These are phyloP conservation scores for Pseudogymnoascus sp. DNA, from an alignment of 2,329 filamentous ascomycete species.

Conservation along the genomic window DNA sequence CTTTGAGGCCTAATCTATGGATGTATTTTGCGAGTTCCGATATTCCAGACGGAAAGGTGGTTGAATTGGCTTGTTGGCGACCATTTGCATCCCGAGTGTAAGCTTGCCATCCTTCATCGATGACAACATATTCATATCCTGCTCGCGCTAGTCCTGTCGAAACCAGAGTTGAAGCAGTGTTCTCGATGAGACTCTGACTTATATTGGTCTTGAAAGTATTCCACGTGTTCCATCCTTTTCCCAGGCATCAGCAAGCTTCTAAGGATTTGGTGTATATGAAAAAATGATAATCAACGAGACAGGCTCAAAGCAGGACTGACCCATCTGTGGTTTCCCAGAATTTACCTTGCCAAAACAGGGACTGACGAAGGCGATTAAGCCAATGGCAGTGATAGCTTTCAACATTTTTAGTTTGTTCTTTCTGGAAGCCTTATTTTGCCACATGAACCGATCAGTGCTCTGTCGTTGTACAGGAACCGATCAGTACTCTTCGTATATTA, in stretches of 20 bases:
- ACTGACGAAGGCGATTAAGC: not conserved
- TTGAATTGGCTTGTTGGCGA: constrained; percentile 15
- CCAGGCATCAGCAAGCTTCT: constrained; percentile 12
- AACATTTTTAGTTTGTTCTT: not conserved
- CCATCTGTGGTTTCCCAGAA: constrained; percentile 13
- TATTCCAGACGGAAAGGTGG: not conserved
- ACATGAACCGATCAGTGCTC: not conserved
- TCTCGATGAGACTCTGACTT: constrained; percentile 17
- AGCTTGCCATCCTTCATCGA: constrained; percentile 22
- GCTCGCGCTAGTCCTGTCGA: constrained; percentile 12
- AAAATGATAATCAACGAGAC: not conserved
- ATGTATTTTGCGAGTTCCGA: not conserved
- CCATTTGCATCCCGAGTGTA: constrained; percentile 16
- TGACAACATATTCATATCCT: constrained; percentile 16
- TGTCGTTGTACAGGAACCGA: not conserved
- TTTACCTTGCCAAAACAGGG: not conserved
- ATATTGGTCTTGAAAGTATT: not conserved
- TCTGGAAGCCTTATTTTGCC: not conserved
- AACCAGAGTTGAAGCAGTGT: constrained; percentile 13
- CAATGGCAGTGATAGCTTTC: not conserved
- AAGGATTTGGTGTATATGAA: constrained; percentile 1
- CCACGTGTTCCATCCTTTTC: constrained; percentile 18
- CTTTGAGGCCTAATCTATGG: not conserved
- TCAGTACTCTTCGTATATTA: not conserved
- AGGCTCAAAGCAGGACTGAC: constrained; percentile 10